phyloP scores from a whole-genome alignment of 1,284 basidiomycete species.

The Sphaerobolus stellatus region DNA sequence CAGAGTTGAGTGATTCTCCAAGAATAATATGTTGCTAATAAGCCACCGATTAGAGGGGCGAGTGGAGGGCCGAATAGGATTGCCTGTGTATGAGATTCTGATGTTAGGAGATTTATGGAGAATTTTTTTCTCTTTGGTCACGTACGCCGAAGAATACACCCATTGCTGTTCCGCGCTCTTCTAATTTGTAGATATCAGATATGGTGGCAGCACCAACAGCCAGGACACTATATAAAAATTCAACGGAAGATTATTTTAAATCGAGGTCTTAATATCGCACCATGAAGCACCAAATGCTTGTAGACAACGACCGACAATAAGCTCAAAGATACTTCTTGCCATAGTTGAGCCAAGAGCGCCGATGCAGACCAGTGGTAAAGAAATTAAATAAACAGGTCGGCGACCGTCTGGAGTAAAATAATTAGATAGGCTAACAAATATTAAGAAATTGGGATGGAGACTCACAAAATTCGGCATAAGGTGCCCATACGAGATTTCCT shows the following conservation, averaged over 20 bases:
- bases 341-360: constrained; percentile 38
- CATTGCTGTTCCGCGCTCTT: constrained; percentile 21
- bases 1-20: constrained; percentile 67
- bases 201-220: constrained; percentile 16
- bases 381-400: constrained; percentile 35
- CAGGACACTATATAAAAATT: constrained; percentile 3
- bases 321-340: constrained; percentile 9
- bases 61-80: constrained; percentile 36
- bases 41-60: constrained; percentile 39
- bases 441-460: background rate
- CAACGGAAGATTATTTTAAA: background rate
- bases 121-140: too few relatives aligned
- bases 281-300: constrained; percentile 12
- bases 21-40: constrained; percentile 53
- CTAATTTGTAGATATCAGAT: constrained; percentile 13
- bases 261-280: background rate
- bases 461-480: constrained; percentile 34
- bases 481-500: constrained; percentile 37
- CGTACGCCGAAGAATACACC: constrained; percentile 17
- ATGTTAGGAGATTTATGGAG: background rate
- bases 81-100: constrained; percentile 20
- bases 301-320: constrained; percentile 12
- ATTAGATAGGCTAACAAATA: background rate
- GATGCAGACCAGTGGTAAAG: constrained; percentile 40
- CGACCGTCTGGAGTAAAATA: constrained; percentile 27